Percentiles rank a stretch among this genome's conserved stretches.
Evolutionary conservation across 805 yeast species (phyloP).

Genomic region (Lipomyces spencermartinsiae): DNA sequence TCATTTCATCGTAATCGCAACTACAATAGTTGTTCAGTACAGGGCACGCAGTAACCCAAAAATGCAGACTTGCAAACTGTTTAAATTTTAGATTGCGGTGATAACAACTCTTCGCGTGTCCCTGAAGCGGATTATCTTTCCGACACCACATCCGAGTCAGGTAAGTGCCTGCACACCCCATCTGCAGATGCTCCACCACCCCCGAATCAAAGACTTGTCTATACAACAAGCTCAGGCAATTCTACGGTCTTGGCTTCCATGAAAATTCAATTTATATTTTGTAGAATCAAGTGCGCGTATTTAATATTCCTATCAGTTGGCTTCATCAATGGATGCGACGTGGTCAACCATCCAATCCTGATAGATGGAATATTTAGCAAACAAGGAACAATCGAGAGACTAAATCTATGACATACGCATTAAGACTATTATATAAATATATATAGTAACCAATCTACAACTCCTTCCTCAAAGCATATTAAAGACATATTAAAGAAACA

Average conservation of each 20-base stretch:
- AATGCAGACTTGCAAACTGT: too few species aligned
- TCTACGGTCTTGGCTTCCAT: too few species aligned
- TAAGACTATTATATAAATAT: constrained; percentile 7
- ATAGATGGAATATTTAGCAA: not conserved
- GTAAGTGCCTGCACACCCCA: too few species aligned
- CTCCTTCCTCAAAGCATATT: constrained; percentile 14
- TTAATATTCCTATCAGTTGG: not conserved
- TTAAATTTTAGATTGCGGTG: too few species aligned
- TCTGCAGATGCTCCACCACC: not conserved
- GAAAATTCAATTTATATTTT: too few species aligned
- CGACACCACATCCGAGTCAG: too few species aligned
- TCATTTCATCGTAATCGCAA: too few species aligned
- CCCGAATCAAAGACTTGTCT: not conserved
- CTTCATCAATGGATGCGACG: not conserved
- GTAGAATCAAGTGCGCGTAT: too few species aligned
- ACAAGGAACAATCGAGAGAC: not conserved
- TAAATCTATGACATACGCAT: constrained; percentile 4
- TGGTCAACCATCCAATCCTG: not conserved
- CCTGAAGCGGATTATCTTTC: too few species aligned
- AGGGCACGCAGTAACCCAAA: too few species aligned
- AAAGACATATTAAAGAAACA: constrained; percentile 8
- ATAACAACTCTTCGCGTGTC: too few species aligned
- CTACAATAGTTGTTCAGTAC: too few species aligned
- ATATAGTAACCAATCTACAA: constrained; percentile 19
- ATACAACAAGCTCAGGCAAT: not conserved